Percentiles rank a stretch among this genome's conserved stretches.
phyloP scores from a whole-genome alignment of 495 filamentous ascomycete species.

The Hapsidospora chrysogenum region DNA sequence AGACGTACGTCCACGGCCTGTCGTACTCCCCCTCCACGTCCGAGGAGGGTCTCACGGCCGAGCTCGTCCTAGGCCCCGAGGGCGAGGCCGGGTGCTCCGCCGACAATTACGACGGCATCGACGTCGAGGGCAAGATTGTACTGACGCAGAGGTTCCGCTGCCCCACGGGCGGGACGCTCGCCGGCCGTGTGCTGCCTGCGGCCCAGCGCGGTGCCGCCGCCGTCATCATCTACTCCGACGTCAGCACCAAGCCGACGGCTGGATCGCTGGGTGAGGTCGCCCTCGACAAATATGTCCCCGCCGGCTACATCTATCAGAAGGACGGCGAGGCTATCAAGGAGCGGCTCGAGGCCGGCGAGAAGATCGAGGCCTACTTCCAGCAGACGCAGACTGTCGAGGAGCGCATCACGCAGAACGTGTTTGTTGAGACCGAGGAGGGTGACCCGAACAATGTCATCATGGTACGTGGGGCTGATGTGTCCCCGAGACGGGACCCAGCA shows the following conservation, averaged over 20 bases:
- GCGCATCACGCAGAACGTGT: slow-evolving; percentile 13
- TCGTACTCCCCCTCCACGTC: slow-evolving; percentile 26
- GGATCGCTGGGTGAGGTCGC: slow-evolving; percentile 13
- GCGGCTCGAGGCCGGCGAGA: slow-evolving; percentile 6
- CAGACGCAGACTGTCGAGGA: slow-evolving; percentile 7
- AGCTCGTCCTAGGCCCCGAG: slow-evolving; percentile 19
- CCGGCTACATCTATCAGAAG: slow-evolving; percentile 11
- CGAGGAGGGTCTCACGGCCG: slow-evolving; percentile 14
- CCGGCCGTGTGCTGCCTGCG: slow-evolving; percentile 9
- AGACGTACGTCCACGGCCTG: slow-evolving; percentile 20
- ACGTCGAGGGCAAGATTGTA: slow-evolving; percentile 27
- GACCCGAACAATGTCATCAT: slow-evolving; percentile 21
- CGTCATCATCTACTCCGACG: slow-evolving; percentile 14
- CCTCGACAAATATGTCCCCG: slow-evolving; percentile 12
- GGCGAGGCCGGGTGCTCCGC: slow-evolving; percentile 18
- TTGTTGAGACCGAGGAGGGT: slow-evolving; percentile 21
- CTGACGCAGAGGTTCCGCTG: slow-evolving; percentile 21
- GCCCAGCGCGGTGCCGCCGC: slow-evolving; percentile 9
- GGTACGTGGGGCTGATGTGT: slow-evolving; percentile 1
- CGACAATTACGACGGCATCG: slow-evolving; percentile 14
- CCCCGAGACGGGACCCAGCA: slow-evolving; percentile 28
- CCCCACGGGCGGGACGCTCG: slow-evolving; percentile 19
- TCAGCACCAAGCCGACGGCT: background rate
- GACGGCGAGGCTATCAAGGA: slow-evolving; percentile 7
- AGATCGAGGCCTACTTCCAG: slow-evolving; percentile 1